These are phyloP conservation scores for Saccharomycopsis hybrid DNA, from an alignment of 1,139 yeast genomes.

Conservation along the genomic window DNA sequence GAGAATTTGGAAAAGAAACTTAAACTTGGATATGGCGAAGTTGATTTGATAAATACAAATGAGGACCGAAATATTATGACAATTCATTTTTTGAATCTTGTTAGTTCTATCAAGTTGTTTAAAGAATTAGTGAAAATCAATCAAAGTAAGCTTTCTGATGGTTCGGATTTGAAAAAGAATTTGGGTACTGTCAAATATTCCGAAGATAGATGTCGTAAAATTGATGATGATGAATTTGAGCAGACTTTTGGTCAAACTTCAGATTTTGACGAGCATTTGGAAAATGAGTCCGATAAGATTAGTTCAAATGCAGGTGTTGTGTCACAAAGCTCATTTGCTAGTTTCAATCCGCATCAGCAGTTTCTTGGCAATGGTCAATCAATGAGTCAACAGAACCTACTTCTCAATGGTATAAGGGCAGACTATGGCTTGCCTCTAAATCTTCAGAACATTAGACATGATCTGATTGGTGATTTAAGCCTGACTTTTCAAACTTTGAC, in stretches of 20 bases:
- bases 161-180: background rate
- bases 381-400: background rate
- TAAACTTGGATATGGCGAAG: slow-evolving; percentile 15
- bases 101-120: slow-evolving; percentile 13
- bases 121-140: slow-evolving; percentile 10
- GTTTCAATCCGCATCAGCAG: too few species aligned
- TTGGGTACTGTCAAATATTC: slow-evolving; percentile 14
- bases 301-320: background rate
- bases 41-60: slow-evolving; percentile 20
- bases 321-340: too few species aligned
- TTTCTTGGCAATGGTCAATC: background rate
- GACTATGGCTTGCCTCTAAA: background rate
- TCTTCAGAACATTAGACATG: too few species aligned
- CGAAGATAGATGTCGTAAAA: slow-evolving; percentile 19
- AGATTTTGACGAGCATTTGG: slow-evolving; percentile 17
- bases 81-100: slow-evolving; percentile 18
- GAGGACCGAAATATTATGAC: slow-evolving; percentile 19
- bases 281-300: slow-evolving; percentile 12
- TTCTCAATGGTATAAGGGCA: background rate
- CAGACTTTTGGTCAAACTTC: slow-evolving; percentile 18
- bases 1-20: slow-evolving; percentile 21
- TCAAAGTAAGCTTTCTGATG: background rate
- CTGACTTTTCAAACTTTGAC: slow-evolving; percentile 1
- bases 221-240: slow-evolving; percentile 21
- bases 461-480: too few species aligned